Base-by-base conservation (phyloP, 1,284 basidiomycete genomes). In the Psilocybe mexicana region DNA sequence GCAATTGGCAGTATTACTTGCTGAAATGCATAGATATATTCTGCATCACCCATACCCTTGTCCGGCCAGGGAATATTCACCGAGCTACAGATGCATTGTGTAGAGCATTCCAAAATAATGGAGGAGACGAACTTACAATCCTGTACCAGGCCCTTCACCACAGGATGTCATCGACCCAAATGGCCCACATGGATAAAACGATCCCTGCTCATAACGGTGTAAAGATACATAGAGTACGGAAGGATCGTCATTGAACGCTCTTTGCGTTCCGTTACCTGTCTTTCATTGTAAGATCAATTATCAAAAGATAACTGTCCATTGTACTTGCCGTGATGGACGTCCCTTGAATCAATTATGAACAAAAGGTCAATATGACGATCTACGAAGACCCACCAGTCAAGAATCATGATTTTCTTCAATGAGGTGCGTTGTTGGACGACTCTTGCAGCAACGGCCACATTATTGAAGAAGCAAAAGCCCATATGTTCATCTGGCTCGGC, bases 381-480 rank as follows among this genome's bases (percentile, higher is more conserved):
- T 8, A 35, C 25, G n/a, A 55, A 25, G 33, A 75, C 89, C 68
- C 69, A 96, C 96, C 97, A 99, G 70, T 99, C 96, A 12, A 99
- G 76, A 67, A 99, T 98, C 65, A 99, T 70, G 12, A 99, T 87
- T 67, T 85, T 92, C 70, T 87, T 91, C 54, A 90, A 76, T 2
- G 83, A 70, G 0, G 90, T 90, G 44, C 80, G 69, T 59, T 88
- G 79, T 67, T 90, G 92, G 30, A 88, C 84, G 36, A 91, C 95
- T 71, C 83, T 86, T 46, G 93, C 84, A 1, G 96, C 96, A 5
- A 99, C 91, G 1, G 96, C 92, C 23, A 97, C 96, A 67, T 99
- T 99, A 74, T 99, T 99, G 79, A 94, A 98, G 77, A 99, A 96
- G 74, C 97, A 99, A 74, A 99, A 99, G 0, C 97, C 97, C 93